Base-by-base conservation (phyloP, 1,284 basidiomycete species). In the Caloboletus inedulis region DNA sequence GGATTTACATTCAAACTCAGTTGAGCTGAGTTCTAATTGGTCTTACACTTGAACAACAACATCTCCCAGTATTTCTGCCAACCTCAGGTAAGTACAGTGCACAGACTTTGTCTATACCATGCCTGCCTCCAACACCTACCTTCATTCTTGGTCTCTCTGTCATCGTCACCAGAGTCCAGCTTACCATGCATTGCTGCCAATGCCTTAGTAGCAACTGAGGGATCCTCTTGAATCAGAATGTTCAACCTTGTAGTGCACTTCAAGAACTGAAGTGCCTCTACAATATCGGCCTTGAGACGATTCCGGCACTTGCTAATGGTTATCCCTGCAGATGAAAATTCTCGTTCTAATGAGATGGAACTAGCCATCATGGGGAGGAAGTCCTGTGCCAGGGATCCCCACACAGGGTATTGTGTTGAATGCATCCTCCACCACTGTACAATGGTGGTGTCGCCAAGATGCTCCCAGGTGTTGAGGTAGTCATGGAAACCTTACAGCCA, bases 401-500 rank as follows among this genome's bases (percentile, higher is more conserved):
- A 54, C 2, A 52, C 44, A 2, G 35, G 49, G 14, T 50, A 50
- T 3, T 16, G 10, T 18, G 14, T 4, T 0, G 42, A 19, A 39
- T 50, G 25, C 6, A 37, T 21, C 27, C 65, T 21, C 68, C 68
- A 72, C 66, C 63, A 71, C 41, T 62, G 43, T 0, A 69, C 57
- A 25, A 70, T 54, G 4, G 60, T 39, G 23, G 29, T 3, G 58
- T 53, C 9, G 4, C 39, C 43, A 8, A 61, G 54, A 42, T 64
- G 62, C 2, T 54, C 53, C 12, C 30, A 35, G 0, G 58, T 56
- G 39, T 69, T 55, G 12, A 72, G 49, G 51, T 70, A 73, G n/a
- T 36, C 30, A n/a, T 65, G 56, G 47, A 70, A 72, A 27, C 64
- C 65, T 1, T 43, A 27, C 0, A 58, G 43, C 64, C 69, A 71